Base-by-base conservation (phyloP, 2,329 filamentous ascomycete species). In the Beauveria sp. region DNA sequence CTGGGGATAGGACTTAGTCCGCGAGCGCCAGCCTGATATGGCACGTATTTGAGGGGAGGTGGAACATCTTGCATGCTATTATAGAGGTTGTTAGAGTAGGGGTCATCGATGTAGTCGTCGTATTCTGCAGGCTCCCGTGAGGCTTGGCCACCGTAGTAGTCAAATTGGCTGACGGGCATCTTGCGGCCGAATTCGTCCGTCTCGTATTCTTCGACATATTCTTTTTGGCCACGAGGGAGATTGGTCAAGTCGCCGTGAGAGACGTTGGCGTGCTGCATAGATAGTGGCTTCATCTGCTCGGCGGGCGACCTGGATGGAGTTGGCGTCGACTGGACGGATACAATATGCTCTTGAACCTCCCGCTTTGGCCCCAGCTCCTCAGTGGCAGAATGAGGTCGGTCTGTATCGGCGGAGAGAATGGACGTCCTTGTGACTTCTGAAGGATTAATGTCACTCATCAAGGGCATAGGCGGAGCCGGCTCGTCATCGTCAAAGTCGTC, bases 341-440 rank as follows among this genome's bases (percentile, higher is more conserved):
- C 73, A 28, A 83, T 74, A 5, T 83, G 86, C 62, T 86, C 81
- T 40, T 82, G 72, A n/a, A 90, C 80, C 65, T 91, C 85, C 45
- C 82, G 82, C 52, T 88, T 74, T 14, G 86, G 86, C 1, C 79
- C 81, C 68, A 75, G 79, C 74, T 83, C 83, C 67, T 82, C 86
- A 68, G 81, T 87, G 24, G 87, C 85, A 20, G 89, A 90, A 52
- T 83, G 81, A 18, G 90, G 88, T 57, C 86, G 79, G 65, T 91
- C 90, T 0, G 90, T 90, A 30, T 89, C 86, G 34, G 90, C 89
- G 5, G 93, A 95, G 20, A 95, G 76, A 59, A 98, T 90, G 0
- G 93, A 97, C 18, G 89, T 89, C 67, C 93, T 83, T 0, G 93
- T 98, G 60, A 97, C 75, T 57, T 97, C 93, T 0, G 93, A 96